Evolutionary conservation across 2,329 filamentous ascomycete species (phyloP), one percentile per base, ranked within the genome.

Genomic region (Cercospora zeina): DNA sequence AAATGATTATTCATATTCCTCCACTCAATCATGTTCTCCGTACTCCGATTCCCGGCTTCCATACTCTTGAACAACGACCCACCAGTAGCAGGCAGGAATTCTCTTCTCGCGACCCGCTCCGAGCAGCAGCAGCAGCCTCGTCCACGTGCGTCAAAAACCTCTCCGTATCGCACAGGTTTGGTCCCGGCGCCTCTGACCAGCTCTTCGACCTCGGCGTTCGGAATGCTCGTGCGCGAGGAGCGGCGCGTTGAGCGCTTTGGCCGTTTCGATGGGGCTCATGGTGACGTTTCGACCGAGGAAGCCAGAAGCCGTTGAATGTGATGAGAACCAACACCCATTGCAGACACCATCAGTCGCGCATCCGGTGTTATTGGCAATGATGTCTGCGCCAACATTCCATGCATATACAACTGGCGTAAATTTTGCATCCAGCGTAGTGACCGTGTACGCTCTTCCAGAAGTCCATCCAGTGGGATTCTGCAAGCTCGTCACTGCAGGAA

Each of bases 241-340:
- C 8, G 59, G 64, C 14, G 64, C 64, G 45, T 66, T 64, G 47
- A 64, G 62, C 4, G 62, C 64, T 42, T 66, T 66, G 4, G 64
- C 64, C 14, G 62, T 64, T 21, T 66, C 64, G 27, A 66, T 62
- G 1, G 64, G 59, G 36, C 45, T 55, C 64, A 62, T 62, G 1
- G 64, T 64, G 7, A 66, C 59, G 4, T 61, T 64, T 16, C 64
- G 54, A 1, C 62, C 62, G 2, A 66, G 33, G 0, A n/a, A 64
- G 59, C 62, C 64, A 61, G 49, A 63, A 62, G 7, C 51, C 62
- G 31, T 64, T 64, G 34, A 59, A 64, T 1, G 59, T 64, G 1
- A 42, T 49, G 13, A 53, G 16, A 0, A 64, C 62, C 14, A 64
- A 42, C 9, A n/a, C 21, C 42, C 42, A 1, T 1, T 9, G 42